Evolutionary conservation across 495 filamentous ascomycete genomes (phyloP), one percentile per base, ranked within the genome.

Genomic region (Lindgomyces ingoldianus): DNA sequence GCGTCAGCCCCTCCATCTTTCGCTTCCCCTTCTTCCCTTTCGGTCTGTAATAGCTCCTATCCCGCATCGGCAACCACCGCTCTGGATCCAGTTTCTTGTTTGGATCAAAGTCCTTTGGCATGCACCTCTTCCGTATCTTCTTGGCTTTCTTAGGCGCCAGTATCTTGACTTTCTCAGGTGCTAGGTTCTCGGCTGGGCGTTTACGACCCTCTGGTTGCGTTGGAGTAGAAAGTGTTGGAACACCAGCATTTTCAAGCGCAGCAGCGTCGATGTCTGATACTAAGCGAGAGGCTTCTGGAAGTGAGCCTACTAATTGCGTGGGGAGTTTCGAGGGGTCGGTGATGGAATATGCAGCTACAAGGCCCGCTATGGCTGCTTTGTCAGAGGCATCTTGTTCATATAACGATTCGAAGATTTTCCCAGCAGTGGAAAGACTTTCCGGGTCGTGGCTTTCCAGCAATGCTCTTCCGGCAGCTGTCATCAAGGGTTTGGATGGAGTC

Each of bases 21-120:
- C 89, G 90, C 81, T 91, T 93, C 11, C 90, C 90, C 81, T 96
- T 97, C 74, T 86, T 88, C 11, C 92, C 91, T 77, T 95, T 96
- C 14, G 93, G 93, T 51, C 88, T 78, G 76, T 96, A 99, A 45
- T 83, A 87, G 65, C 89, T 95, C 16, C 94, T 82, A 71, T 99
- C 94, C 50, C 87, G 83, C 59, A 98, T 78, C 22, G 94, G 93
- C 60, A 98, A 75, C 94, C 94, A 99, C 50, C 94, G 78, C 76
- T 99, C 95, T 1, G 90, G 87, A 71, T 98, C 94, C 4, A 89
- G 80, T 46, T 83, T 84, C 81, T 91, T 96, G 69, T 78, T 82
- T 36, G 81, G 75, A 62, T 87, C 90, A 69, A 87, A 92, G 70
- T 91, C 84, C 77, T 93, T 93, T 19, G 93, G 91, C 52, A 96